Percentiles rank a stretch among this genome's conserved stretches.
These are phyloP conservation scores for Umbelopsis sp. DNA, from an alignment of 192 early-diverging fungal species.

Conservation along the genomic window DNA sequence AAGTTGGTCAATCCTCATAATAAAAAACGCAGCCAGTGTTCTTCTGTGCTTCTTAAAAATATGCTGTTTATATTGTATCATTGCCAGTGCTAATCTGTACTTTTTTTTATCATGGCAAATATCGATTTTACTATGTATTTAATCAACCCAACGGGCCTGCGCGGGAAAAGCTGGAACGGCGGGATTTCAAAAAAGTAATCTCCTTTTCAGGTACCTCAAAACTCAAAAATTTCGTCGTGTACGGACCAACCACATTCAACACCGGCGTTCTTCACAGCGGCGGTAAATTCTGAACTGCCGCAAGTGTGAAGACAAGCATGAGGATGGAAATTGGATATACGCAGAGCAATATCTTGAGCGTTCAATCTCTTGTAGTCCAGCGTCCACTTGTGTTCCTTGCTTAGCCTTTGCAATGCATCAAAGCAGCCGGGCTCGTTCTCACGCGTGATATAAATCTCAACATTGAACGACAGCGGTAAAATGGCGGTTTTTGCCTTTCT, in stretches of 20 bases:
- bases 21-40: neutral
- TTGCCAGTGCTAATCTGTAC: neutral
- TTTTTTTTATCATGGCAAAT: neutral
- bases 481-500: conserved; percentile 20
- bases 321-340: neutral
- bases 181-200: neutral
- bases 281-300: conserved; percentile 39
- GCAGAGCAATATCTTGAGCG: neutral
- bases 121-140: neutral
- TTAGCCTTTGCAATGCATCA: neutral
- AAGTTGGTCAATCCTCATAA: too few species aligned
- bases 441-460: conserved; percentile 33
- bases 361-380: conserved; percentile 7
- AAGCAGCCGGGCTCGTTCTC: neutral
- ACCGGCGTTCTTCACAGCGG: conserved; percentile 34
- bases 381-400: neutral
- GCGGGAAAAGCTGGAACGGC: conserved; percentile 10
- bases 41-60: too few species aligned
- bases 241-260: conserved; percentile 29
- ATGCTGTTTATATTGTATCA: neutral
- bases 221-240: conserved; percentile 48
- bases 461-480: conserved; percentile 22
- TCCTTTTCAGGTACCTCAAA: conserved; percentile 25
- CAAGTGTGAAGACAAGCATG: conserved; percentile 41
- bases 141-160: neutral